Conservation (phyloP, 805 yeast species). For the Saccharomycopsis fibuligera region DNA sequence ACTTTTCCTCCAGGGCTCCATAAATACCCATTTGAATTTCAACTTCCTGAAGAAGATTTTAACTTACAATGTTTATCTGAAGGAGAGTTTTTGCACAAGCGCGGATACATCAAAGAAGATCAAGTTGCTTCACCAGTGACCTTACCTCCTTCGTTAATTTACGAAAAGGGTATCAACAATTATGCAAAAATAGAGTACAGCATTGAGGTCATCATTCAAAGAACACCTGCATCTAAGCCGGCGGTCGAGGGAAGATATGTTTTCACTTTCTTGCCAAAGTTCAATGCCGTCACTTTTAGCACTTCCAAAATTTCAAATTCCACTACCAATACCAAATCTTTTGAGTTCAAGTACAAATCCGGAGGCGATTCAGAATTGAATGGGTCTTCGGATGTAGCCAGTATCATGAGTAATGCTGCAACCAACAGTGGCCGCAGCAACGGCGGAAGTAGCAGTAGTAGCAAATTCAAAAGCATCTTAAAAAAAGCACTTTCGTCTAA, state of each 20-base stretch:
- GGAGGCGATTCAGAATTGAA: neutral
- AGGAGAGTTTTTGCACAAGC: conserved; percentile 16
- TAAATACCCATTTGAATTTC: conserved; percentile 15
- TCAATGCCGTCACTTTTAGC: conserved; percentile 15
- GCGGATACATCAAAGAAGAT: conserved; percentile 20
- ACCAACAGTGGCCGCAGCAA: neutral
- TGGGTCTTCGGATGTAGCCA: too few species aligned
- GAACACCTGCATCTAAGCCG: conserved; percentile 11
- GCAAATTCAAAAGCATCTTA: conserved; percentile 3
- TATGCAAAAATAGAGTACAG: conserved; percentile 14
- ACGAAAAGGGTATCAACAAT: conserved; percentile 12
- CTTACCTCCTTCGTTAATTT: conserved; percentile 16
- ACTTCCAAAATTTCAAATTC: conserved; percentile 1
- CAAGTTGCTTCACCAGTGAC: conserved; percentile 12
- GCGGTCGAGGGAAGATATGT: conserved; percentile 2
- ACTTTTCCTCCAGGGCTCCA: conserved; percentile 13
- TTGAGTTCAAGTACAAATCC: conserved; percentile 15
- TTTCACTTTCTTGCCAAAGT: conserved; percentile 17
- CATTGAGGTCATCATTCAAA: conserved; percentile 14
- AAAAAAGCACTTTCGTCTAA: conserved; percentile 9
- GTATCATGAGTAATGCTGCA: neutral
- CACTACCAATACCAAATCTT: neutral
- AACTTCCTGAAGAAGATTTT: conserved; percentile 15
- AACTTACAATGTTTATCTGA: conserved; percentile 12
- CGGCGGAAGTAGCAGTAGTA: neutral